phyloP scores from a whole-genome alignment of 352 stramenopile species.

The Pythium biforme region DNA sequence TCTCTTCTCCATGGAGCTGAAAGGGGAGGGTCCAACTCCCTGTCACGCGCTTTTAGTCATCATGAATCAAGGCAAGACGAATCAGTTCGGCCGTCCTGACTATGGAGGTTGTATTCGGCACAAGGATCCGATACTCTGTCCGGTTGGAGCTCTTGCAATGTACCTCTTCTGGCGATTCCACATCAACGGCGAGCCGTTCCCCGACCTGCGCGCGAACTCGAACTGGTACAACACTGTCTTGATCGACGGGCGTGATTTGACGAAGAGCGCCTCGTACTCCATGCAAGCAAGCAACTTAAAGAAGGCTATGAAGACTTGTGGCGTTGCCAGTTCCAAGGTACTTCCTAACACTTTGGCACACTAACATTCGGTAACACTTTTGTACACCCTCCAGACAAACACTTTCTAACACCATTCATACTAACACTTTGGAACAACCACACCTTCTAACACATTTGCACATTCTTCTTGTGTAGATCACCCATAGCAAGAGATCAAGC shows the following conservation, averaged over 20 bases:
- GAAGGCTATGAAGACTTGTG: conserved; percentile 5
- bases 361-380: no score
- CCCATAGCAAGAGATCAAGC: not conserved
- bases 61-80: not conserved
- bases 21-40: not conserved
- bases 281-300: conserved; percentile 5
- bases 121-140: not conserved
- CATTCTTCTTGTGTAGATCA: not conserved
- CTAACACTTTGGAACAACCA: not conserved
- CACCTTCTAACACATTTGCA: not conserved
- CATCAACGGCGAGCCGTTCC: not conserved
- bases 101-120: not conserved
- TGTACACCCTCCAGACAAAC: no score
- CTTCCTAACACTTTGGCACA: not conserved
- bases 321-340: not conserved
- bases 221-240: conserved; percentile 4
- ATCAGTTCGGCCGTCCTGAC: not conserved
- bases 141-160: not conserved
- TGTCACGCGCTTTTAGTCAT: not conserved
- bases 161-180: not conserved
- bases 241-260: not conserved
- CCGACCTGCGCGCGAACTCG: not conserved
- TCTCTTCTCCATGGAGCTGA: not conserved
- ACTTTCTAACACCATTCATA: not conserved
- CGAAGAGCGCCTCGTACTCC: conserved; percentile 3